Base-by-base conservation (phyloP, 1,139 yeast genomes). In the Yamadazyma atlantica region DNA sequence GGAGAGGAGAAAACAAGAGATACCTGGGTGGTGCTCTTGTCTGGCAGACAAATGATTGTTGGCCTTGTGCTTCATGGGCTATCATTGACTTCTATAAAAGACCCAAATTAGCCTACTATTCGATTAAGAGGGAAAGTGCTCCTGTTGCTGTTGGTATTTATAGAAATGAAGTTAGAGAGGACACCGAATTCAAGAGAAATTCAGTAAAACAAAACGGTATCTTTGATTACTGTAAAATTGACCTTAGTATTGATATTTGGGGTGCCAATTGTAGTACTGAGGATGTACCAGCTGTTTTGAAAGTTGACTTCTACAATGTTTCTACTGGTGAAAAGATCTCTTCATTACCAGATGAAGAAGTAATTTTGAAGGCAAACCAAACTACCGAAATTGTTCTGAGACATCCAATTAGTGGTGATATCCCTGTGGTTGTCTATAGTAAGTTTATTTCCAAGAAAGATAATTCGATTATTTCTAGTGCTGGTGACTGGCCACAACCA, bases 401-500 rank as follows among this genome's bases (percentile, higher is more conserved):
- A 7, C 33, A 35, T 15, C 30, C 36, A 4, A 29, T 51, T 7
- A 33, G 47, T 12, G 37, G 45, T 13, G 45, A 48, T 2, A 32
- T 40, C 16, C 46, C 47, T 8, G 42, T 46, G 2, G 57, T 51
- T 4, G 49, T 54, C 4, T 43, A 46, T 39, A 36, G 44, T 29
- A 33, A 51, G 22, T 38, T 51, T 30, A 37, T 46, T 30, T 14
- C 19, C 16, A 22, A 37, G 19, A 4, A 14, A 7, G 29, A 26
- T 13, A 47, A 44, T 9, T 16, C 39, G 10, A 40, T 53, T 5
- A 38, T 67, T 13, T 56, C 66, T 6, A 46, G 60, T 30, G 59
- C 65, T 10, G 53, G 59, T 9, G 75, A 70, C 43, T 73, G 78
- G 78, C 78, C 78, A 3, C 76, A 73, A 46, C 78, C 78, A n/a